phyloP scores from a whole-genome alignment of 345 rosid genomes.

The Gossypium ekmanianum region DNA sequence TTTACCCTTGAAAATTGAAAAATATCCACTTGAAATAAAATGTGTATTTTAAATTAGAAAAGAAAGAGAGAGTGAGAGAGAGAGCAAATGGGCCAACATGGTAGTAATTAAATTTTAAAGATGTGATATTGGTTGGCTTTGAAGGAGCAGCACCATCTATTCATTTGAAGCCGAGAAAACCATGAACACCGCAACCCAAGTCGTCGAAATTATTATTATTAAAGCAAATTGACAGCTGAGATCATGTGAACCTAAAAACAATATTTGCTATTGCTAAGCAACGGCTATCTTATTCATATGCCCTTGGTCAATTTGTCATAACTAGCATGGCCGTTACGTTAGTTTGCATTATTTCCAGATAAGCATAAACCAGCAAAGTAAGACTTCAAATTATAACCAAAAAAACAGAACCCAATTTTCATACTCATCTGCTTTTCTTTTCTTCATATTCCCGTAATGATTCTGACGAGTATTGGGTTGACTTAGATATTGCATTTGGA shows the following conservation, averaged over 20 bases:
- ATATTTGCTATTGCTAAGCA: background rate
- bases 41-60: background rate
- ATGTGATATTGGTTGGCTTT: background rate
- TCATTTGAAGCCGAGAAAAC: conserved; percentile 11
- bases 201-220: background rate
- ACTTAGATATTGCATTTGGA: background rate
- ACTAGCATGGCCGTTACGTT: background rate
- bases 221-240: conserved; percentile 23
- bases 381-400: background rate
- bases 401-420: background rate
- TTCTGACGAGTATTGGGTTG: background rate
- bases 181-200: conserved; percentile 35
- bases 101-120: background rate
- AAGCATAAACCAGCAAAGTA: background rate
- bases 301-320: background rate
- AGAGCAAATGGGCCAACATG: background rate
- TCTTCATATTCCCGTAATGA: background rate
- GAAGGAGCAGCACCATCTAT: background rate
- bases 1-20: too few relatives aligned
- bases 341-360: background rate
- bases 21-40: background rate
- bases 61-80: background rate
- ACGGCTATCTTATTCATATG: background rate
- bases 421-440: background rate
- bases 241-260: conserved; percentile 27